phyloP scores from a whole-genome alignment of 495 filamentous ascomycete species.

The Trypethelium eluteriae region DNA sequence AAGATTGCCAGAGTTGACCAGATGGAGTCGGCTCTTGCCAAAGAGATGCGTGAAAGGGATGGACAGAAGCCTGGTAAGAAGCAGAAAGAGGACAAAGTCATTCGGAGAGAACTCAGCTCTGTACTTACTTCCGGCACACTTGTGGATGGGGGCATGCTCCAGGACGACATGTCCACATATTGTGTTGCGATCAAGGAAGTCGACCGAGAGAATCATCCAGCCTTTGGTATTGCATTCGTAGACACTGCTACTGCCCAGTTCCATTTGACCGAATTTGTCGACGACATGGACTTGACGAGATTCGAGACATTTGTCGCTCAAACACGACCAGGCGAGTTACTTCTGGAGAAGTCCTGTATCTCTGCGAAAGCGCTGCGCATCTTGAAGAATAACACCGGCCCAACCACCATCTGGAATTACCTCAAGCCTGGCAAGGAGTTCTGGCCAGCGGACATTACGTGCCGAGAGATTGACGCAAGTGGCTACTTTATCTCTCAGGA shows the following conservation, averaged over 20 bases:
- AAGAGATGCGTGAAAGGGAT: conserved; percentile 93
- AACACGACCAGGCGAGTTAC: conserved; percentile 76
- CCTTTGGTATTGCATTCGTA: conserved; percentile 88
- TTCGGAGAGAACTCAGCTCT: conserved; percentile 79
- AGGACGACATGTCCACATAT: conserved; percentile 95
- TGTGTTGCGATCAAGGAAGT: conserved; percentile 95
- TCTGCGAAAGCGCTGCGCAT: conserved; percentile 85
- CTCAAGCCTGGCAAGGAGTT: conserved; percentile 85
- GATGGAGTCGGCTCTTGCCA: conserved; percentile 86
- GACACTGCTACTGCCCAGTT: conserved; percentile 96
- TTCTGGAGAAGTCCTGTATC: conserved; percentile 81
- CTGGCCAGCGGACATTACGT: conserved; percentile 74
- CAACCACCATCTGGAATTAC: conserved; percentile 92
- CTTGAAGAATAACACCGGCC: conserved; percentile 87
- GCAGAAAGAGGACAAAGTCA: conserved; percentile 79
- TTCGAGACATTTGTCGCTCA: conserved; percentile 98
- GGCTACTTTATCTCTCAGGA: conserved; percentile 68
- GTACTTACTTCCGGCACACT: conserved; percentile 89
- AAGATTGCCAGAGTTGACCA: conserved; percentile 98
- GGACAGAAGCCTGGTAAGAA: conserved; percentile 42
- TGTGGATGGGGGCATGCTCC: conserved; percentile 92
- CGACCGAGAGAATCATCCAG: conserved; percentile 64
- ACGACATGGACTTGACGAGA: conserved; percentile 90
- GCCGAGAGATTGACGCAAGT: conserved; percentile 72
- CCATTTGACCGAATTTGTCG: conserved; percentile 79